Evolutionary conservation across 2,329 filamentous ascomycete species (phyloP), one percentile per base, ranked within the genome.

Genomic region (Fusarium redolens): DNA sequence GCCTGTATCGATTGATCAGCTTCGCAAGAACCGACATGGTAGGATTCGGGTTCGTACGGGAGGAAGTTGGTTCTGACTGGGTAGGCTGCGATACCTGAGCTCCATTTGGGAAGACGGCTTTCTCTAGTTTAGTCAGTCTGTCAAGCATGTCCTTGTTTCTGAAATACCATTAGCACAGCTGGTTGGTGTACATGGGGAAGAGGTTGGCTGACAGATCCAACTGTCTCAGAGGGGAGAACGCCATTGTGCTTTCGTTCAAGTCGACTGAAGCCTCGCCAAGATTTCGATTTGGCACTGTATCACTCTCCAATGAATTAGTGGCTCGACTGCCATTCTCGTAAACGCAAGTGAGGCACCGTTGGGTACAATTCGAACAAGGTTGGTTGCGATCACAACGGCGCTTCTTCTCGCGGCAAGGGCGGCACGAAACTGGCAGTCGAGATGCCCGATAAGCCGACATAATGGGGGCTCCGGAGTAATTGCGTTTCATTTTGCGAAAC

Each of bases 321-420:
- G 28, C 6, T 31, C 28, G 13, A 17, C 18, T 40, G 7, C 37
- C 30, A 33, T 35, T 47, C 10, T 51, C 38, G 17, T 65, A 65
- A 4, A 37, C 11, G 8, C 62, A 65, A 7, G 7, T 35, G 9
- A 63, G 38, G 7, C 17, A 6, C 15, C 62, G 40, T 7, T 63
- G 62, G 4, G 40, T 38, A 12, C 58, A 65, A 20, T 55, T 63
- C 5, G 62, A 65, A n/a, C 62, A 65, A 30, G 62, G 62, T 22
- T 54, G 41, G 2, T 47, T 65, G 5, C 62, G 62, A 25, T 63
- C 62, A 14, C 62, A 63, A 11, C 59, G 62, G 3, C 58, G 57
- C 33, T 65, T 65, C 10, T 35, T 55, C 15, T 55, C 48, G 1
- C 59, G 62, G 4, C 62, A 65, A 4, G 40, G 47, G 4, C 58